phyloP scores from a whole-genome alignment of 75 land plant species.

The Sequoia sempervirens region DNA sequence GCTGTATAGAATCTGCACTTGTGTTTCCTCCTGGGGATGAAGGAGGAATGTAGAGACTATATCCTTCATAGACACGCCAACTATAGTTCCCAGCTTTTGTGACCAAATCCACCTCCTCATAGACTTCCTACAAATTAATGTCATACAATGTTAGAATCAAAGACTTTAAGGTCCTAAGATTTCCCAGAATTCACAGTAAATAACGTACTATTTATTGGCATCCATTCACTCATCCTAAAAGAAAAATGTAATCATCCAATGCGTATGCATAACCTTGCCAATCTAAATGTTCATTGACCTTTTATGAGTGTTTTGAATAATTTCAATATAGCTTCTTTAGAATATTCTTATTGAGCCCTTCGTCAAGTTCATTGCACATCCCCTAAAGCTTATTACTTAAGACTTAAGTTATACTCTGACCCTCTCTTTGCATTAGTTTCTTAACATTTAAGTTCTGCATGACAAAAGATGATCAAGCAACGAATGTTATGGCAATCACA shows the following conservation, averaged over 20 bases:
- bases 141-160: not conserved
- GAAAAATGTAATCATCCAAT: not conserved
- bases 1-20: slow-evolving; percentile 40
- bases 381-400: not conserved
- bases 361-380: not conserved
- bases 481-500: not conserved
- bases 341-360: not conserved
- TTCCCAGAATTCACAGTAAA: not conserved
- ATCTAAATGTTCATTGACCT: not conserved
- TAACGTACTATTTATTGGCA: not conserved
- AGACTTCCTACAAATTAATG: slow-evolving; percentile 38
- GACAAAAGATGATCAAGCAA: not conserved
- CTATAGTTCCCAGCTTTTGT: slow-evolving; percentile 95
- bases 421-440: not conserved
- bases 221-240: not conserved
- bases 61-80: slow-evolving; percentile 91
- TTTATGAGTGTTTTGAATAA: not conserved
- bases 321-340: not conserved
- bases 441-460: not conserved
- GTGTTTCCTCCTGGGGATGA: slow-evolving; percentile 61
- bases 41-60: slow-evolving; percentile 23
- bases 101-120: slow-evolving; percentile 89
- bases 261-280: not conserved
- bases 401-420: not conserved
- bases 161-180: not conserved